Evolutionary conservation across 2,329 filamentous ascomycete genomes (phyloP).

Genomic region (Verticillium longisporum): DNA sequence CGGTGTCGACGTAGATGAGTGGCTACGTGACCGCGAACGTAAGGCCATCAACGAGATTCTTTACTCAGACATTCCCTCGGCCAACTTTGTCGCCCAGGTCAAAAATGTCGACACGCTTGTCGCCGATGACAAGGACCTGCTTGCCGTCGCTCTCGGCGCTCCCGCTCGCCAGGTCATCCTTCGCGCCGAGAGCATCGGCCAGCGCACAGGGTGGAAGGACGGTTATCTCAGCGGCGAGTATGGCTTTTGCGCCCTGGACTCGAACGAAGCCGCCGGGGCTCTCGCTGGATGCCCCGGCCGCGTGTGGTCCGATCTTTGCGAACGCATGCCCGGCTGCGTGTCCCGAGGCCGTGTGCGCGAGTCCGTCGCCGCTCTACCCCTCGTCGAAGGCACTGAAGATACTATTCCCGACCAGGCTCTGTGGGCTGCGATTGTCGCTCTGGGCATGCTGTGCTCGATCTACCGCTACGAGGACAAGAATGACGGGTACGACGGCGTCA

Average conservation of each 20-base stretch:
- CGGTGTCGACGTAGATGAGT: slow-evolving; percentile 36
- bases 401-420: slow-evolving; percentile 43
- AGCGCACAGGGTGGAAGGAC: slow-evolving; percentile 44
- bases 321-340: slow-evolving; percentile 45
- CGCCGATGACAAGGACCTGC: slow-evolving; percentile 37
- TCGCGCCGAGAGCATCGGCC: slow-evolving; percentile 44
- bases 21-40: slow-evolving; percentile 37
- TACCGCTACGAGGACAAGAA: slow-evolving; percentile 46
- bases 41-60: slow-evolving; percentile 41
- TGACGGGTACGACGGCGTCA: slow-evolving; percentile 44
- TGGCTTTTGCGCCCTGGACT: slow-evolving; percentile 44
- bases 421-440: slow-evolving; percentile 44
- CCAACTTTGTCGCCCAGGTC: slow-evolving; percentile 28
- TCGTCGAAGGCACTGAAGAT: slow-evolving; percentile 41
- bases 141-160: slow-evolving; percentile 45
- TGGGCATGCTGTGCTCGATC: slow-evolving; percentile 47
- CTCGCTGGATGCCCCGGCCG: slow-evolving; percentile 39
- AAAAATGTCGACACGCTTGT: slow-evolving; percentile 42
- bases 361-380: slow-evolving; percentile 37
- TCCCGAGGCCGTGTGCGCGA: slow-evolving; percentile 43
- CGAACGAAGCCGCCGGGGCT: slow-evolving; percentile 39
- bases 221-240: slow-evolving; percentile 44
- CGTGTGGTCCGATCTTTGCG: slow-evolving; percentile 48
- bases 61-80: slow-evolving; percentile 34
- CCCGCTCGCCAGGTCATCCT: slow-evolving; percentile 47